Percentiles rank a stretch among this genome's conserved stretches.
phyloP scores from a whole-genome alignment of 2,329 filamentous ascomycete genomes.

The Neofusicoccum cordaticola region DNA sequence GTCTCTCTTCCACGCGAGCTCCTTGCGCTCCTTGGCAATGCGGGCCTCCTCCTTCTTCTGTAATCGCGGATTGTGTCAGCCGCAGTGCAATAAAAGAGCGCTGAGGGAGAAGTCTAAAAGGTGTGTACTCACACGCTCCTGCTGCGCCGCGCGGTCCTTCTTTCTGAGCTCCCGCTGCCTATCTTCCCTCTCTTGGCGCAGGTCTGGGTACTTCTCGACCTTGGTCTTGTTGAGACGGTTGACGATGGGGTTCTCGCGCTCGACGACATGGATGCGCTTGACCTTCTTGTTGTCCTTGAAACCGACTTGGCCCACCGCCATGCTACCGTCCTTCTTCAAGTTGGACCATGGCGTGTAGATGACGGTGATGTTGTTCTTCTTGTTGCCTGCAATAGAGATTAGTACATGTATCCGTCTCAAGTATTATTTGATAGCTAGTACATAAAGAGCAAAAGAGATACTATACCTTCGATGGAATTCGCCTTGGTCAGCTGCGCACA shows the following conservation, averaged over 20 bases:
- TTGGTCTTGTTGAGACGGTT: conserved; percentile 99
- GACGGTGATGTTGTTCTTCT: conserved; percentile 94
- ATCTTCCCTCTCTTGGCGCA: conserved; percentile 78
- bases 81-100: not conserved
- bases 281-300: conserved; percentile 90
- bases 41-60: conserved; percentile 75
- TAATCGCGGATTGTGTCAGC: not conserved
- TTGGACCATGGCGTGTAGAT: conserved; percentile 99
- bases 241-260: conserved; percentile 84
- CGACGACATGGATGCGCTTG: conserved; percentile 73
- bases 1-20: conserved; percentile 93
- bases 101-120: not conserved
- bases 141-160: conserved; percentile 62
- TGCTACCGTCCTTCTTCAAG: conserved; percentile 89
- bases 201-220: conserved; percentile 80
- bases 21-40: conserved; percentile 74
- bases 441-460: not conserved
- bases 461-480: conserved; percentile 88
- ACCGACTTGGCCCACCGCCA: conserved; percentile 91
- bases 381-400: conserved; percentile 67
- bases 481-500: conserved; percentile 98
- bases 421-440: not conserved
- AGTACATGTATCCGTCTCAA: not conserved
- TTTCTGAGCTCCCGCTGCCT: conserved; percentile 68
- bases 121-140: conserved; percentile 55